Base-by-base conservation (phyloP, 129 eudicot species). In the Flaveria trinervia region DNA sequence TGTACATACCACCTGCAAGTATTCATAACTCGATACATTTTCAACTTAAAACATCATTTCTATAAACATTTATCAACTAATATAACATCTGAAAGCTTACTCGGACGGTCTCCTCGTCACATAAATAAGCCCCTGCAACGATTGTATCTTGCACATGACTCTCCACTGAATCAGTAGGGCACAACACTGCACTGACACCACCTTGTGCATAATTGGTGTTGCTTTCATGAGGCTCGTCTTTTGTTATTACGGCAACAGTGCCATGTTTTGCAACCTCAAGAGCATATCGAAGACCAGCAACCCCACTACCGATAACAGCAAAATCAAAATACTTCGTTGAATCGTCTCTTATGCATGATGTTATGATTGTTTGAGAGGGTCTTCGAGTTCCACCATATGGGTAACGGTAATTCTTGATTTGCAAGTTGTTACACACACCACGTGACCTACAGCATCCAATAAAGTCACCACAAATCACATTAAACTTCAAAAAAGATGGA, bases 121-220 rank as follows among this genome's bases (percentile, higher is more conserved):
- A 94, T 74, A 94, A 83, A 79, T 94, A 89, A 66, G 98, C 98
- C 13, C 98, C 98, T 13, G 98, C 98, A 2, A 94, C 85, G n/a
- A 94, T 94, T 26, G 98, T 94, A 80, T 94, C 98, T n/a, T 83
- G 92, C 90, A 94, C 79, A 75, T 94, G 98, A 83, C 87, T 87
- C 81, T 94, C 98, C 6, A 94, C 97, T 1, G 98, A 94, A 77
- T 94, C 98, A 23, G 85, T 78, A 68, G 97, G 93, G 77, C 93
- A 94, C 76, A 94, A 74, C 22, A 94, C 98, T 9, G 98, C 98
- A 78, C 98, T 94, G 33, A 94, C 96, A 44, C 98, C 98, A 71
- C 98, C 98, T 71, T 94, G 98, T 39, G 98, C 98, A 65, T 94
- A 94, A 84, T 94, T 94, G 52, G 98, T 94, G 78, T 91, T 94